Conservation (phyloP, 2,329 filamentous ascomycete species). For the Fusarium euwallaceae region DNA sequence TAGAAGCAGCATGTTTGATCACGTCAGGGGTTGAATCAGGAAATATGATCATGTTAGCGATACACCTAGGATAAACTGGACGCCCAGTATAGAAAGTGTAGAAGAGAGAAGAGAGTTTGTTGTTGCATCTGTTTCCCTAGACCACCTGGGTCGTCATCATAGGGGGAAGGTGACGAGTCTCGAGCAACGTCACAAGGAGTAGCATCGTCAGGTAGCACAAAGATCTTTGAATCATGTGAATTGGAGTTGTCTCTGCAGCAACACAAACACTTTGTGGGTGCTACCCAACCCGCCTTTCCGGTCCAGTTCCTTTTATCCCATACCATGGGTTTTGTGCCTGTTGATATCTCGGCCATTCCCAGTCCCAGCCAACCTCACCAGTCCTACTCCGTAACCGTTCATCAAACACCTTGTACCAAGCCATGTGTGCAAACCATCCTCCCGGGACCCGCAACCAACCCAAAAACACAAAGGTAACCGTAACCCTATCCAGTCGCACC, state of each 20-base stretch:
- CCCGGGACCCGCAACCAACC: slow-evolving; percentile 30
- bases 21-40: background rate
- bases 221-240: slow-evolving; percentile 38
- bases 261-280: slow-evolving; percentile 13
- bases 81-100: background rate
- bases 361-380: slow-evolving; percentile 16
- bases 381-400: slow-evolving; percentile 26
- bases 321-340: slow-evolving; percentile 12
- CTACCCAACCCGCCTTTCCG: slow-evolving; percentile 9
- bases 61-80: background rate
- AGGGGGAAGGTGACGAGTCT: background rate
- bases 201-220: background rate
- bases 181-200: background rate
- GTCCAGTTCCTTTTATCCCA: slow-evolving; percentile 14
- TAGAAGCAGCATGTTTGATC: background rate
- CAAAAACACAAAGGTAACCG: slow-evolving; percentile 26
- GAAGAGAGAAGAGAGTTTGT: too few species aligned
- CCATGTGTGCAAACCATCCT: slow-evolving; percentile 27
- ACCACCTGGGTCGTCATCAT: background rate
- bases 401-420: slow-evolving; percentile 26
- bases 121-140: background rate
- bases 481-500: slow-evolving; percentile 15
- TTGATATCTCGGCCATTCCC: slow-evolving; percentile 26
- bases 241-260: slow-evolving; percentile 42
- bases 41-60: background rate